Evolutionary conservation across 2,329 filamentous ascomycete genomes (phyloP), one percentile per base, ranked within the genome.

Genomic region (Ceratocystiopsis sp.): DNA sequence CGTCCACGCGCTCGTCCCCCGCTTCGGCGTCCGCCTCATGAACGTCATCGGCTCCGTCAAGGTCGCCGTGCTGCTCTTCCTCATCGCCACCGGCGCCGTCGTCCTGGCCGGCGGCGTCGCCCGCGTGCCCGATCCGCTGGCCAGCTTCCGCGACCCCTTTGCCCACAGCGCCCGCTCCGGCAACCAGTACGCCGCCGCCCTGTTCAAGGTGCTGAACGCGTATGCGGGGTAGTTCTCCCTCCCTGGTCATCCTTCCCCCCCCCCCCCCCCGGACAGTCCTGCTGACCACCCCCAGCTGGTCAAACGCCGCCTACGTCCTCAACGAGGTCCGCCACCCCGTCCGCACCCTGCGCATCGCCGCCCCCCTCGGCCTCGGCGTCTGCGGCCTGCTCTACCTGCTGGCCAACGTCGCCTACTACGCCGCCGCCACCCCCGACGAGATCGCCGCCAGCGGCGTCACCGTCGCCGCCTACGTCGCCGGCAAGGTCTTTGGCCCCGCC

Each of bases 261-360:
- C 4, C 14, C 35, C 14, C 4, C 35, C 9, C 16, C 35, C 15
- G n/a, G n/a, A n/a, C n/a, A n/a, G n/a, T 36, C 15, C 35, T 40
- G n/a, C 40, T 36, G 11, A 21, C 15, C 16, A 29, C 9, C 35
- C 15, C 35, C 16, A 74, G 74, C 4, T 79, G 73, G 73, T 59
- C 66, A 60, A 80, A 80, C 55, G 75, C 75, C 53, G 79, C 79
- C 59, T 78, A 80, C 53, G 73, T 68, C 42, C 61, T 77, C 37
- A 71, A 68, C 54, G 78, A 83, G 60, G 78, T 75, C 42, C 74
- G 69, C 55, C 73, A 79, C 55, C 78, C 78, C 0, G 68, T 76
- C 4, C 65, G 64, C 32, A 82, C 77, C 0, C 65, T 82, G 47
- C 78, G 75, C 58, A 68, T 74, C 37, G 76, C 77, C 17, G 75